Base-by-base conservation (phyloP, 306 rosid genomes). In the Malus sylvestris region DNA sequence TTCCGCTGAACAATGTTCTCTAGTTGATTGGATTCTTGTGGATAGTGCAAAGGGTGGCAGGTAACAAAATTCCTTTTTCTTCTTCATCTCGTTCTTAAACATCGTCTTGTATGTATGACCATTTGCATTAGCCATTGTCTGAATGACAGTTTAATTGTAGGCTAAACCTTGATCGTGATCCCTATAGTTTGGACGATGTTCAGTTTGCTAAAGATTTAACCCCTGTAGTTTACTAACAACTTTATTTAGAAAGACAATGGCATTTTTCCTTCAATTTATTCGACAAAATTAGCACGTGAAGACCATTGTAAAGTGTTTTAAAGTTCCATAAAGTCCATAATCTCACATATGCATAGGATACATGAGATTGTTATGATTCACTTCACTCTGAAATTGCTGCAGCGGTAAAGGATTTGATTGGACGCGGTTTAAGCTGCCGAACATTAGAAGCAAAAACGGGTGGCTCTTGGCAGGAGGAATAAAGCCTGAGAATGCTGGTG, bases 401-500 rank as follows among this genome's bases (percentile, higher is more conserved):
- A 94, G 97, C 71, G 98, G 98, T 2, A 73, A 78, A 67, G 91
- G 97, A 59, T 95, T 95, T 67, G 73, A 92, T 60, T 90, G 98
- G 97, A 82, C 79, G 22, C 82, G 77, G 81, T 90, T 95, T 82
- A 89, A 84, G 83, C 82, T 85, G 70, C 97, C 97, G 46, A 73
- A 67, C 68, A 85, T 86, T 75, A 79, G 82, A 79, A 90, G 99
- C 90, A 95, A 90, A 76, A 52, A 89, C 18, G 99, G 98, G n/a
- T 91, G 97, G 97, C 96, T 94, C 66, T 83, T 91, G 81, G 98
- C 98, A 13, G 98, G 98, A 86, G 98, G 97, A 62, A 85, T 93
- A 80, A 85, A 78, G 75, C 91, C 96, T 2, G 82, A 84, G 53
- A 92, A 94, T 73, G 92, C 88, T n/a, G 67, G 71, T 58, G 91